Base-by-base conservation (phyloP, 306 rosid genomes). In the Pyrus bretschneideri region DNA sequence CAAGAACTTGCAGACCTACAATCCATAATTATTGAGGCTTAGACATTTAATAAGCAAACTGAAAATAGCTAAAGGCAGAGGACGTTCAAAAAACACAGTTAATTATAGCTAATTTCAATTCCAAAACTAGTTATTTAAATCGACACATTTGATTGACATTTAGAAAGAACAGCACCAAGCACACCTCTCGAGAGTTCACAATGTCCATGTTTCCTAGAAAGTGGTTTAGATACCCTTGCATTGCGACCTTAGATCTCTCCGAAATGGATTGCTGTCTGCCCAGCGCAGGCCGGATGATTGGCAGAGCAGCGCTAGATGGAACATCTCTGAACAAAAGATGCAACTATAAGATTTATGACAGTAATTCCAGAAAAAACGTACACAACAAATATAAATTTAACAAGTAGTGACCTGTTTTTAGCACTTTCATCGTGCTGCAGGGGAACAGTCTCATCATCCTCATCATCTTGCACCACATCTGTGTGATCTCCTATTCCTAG, bases 191-290 rank as follows among this genome's bases (percentile, higher is more conserved):
- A 73, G 99, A 92, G 81, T 96, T 96, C 74, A 96, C 98, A 64
- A 96, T 88, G 80, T 89, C 89, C 84, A 91, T 87, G 79, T 96
- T 96, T 79, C 98, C 97, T 76, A 96, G 81, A 86, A 96, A 96
- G 89, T 96, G 97, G 79, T 96, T 96, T 81, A 96, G 86, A 85
- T 96, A 96, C 57, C 98, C 99, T 86, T 93, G 98, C 99, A 96
- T 96, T 74, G 99, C 99, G 71, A 61, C 76, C 87, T 87, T 96
- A 75, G 96, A 91, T 87, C 99, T 91, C 42, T 93, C 98, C 57
- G 99, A 89, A 35, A 96, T 85, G 69, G 97, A 92, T 6, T 96
- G 87, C 79, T 96, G 97, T 84, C 99, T 87, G 74, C 98, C 98
- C 72, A 96, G 69, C 76, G 97, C 97, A 23, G 99, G 99, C 64